Percentiles rank a stretch among this genome's conserved stretches.
phyloP scores from a whole-genome alignment of 2,329 filamentous ascomycete species.

The Alternaria atra region DNA sequence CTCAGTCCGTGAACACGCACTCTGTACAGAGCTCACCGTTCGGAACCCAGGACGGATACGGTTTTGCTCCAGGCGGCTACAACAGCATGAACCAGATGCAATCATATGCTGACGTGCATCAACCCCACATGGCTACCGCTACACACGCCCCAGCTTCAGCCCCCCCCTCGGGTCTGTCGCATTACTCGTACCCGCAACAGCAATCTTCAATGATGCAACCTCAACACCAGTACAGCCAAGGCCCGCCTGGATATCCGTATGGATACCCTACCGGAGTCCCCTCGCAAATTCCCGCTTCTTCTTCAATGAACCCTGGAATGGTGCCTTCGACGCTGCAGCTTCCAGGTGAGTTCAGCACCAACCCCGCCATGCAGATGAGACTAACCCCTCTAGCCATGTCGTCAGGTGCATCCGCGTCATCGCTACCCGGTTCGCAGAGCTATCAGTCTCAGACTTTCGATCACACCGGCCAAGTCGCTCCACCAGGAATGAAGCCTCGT shows the following conservation, averaged over 20 bases:
- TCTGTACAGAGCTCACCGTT: constrained; percentile 53
- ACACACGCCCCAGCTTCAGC: constrained; percentile 80
- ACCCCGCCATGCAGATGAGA: not conserved
- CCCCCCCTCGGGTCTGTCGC: constrained; percentile 74
- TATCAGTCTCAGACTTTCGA: constrained; percentile 70
- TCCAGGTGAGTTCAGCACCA: constrained; percentile 52
- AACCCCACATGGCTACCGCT: constrained; percentile 78
- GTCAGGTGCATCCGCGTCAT: constrained; percentile 40
- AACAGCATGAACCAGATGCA: constrained; percentile 81
- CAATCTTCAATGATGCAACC: constrained; percentile 80
- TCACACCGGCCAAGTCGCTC: constrained; percentile 89
- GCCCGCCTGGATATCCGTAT: constrained; percentile 71
- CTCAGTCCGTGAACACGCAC: constrained; percentile 50
- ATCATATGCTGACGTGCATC: constrained; percentile 85
- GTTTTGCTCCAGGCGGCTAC: constrained; percentile 51
- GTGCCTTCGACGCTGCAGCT: constrained; percentile 77
- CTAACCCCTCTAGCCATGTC: constrained; percentile 44
- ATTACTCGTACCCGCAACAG: constrained; percentile 76
- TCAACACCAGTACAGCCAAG: constrained; percentile 69
- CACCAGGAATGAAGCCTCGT: constrained; percentile 92
- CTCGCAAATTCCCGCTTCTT: constrained; percentile 75
- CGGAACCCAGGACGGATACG: constrained; percentile 51
- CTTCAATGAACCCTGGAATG: constrained; percentile 71
- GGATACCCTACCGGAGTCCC: constrained; percentile 79
- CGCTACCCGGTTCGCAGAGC: constrained; percentile 42